Conservation (phyloP, 805 yeast genomes). For the Priceomyces carsonii region DNA sequence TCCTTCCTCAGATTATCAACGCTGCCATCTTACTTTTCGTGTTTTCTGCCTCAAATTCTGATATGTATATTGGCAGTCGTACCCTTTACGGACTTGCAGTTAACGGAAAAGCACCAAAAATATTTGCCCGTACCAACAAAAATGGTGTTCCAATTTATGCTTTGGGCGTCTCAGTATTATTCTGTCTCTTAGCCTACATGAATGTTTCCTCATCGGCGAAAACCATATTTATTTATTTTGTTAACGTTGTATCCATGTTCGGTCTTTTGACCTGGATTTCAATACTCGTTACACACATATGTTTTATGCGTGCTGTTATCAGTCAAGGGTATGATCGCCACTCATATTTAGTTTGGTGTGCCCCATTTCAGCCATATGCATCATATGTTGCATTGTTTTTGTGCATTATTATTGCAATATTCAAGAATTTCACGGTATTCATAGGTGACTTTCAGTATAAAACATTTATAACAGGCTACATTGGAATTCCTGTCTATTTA, state of each 20-base stretch:
- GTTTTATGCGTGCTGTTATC: constrained; percentile 35
- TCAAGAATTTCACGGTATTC: constrained; percentile 3
- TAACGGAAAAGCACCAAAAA: constrained; percentile 20
- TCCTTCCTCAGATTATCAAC: constrained; percentile 65
- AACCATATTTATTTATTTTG: constrained; percentile 40
- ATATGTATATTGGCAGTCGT: constrained; percentile 17
- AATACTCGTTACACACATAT: constrained; percentile 38
- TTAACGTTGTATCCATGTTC: constrained; percentile 45
- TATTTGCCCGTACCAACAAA: constrained; percentile 54
- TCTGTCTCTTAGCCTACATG: constrained; percentile 22
- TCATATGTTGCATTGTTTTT: constrained; percentile 24
- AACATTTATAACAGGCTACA: constrained; percentile 58
- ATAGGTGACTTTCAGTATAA: constrained; percentile 64
- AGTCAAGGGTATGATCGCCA: constrained; percentile 34
- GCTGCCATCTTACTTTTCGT: constrained; percentile 68
- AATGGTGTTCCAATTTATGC: constrained; percentile 68
- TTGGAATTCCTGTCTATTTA: not conserved
- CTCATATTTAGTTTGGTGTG: constrained; percentile 25
- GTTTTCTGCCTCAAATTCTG: constrained; percentile 43
- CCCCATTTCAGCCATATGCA: constrained; percentile 40
- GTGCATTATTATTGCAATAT: constrained; percentile 41
- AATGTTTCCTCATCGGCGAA: constrained; percentile 18
- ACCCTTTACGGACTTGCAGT: constrained; percentile 17
- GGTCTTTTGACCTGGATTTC: constrained; percentile 39
- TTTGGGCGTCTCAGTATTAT: constrained; percentile 30